A percentile compares a stretch with the other conserved stretches of the same genome.
Conservation (phyloP, 2,329 filamentous ascomycete genomes). For the Monosporascus sp. region DNA sequence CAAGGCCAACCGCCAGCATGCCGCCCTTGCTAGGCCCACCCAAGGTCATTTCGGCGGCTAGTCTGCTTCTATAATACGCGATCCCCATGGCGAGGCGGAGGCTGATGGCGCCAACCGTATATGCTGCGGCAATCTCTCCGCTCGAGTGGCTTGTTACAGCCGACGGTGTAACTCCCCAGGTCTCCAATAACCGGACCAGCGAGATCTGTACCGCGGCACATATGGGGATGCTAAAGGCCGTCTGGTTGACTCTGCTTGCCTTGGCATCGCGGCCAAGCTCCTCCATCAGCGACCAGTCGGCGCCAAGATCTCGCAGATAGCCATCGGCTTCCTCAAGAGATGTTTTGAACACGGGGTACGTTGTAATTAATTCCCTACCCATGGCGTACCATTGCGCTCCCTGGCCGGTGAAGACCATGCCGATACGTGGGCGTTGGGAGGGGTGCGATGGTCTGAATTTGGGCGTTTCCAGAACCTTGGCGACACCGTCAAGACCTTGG, state of each 20-base stretch:
- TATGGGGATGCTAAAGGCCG: neutral
- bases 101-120: neutral
- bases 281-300: conserved; percentile 3
- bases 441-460: neutral
- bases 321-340: conserved; percentile 6
- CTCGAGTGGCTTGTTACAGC: neutral
- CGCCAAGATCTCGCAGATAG: neutral
- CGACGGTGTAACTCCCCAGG: neutral
- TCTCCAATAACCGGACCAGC: neutral
- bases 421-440: conserved; percentile 6
- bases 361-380: conserved; percentile 13
- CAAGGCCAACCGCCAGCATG: neutral
- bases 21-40: too few species aligned
- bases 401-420: conserved; percentile 24
- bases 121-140: neutral
- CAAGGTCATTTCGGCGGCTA: neutral
- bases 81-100: neutral
- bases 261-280: conserved; percentile 12
- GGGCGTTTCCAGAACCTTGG: neutral
- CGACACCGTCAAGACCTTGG: conserved; percentile 6
- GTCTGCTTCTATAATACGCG: neutral
- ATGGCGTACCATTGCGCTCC: conserved; percentile 18
- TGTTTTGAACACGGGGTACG: conserved; percentile 11
- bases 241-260: conserved; percentile 5
- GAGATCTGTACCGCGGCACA: neutral